phyloP scores from a whole-genome alignment of 208 protist genomes.

The Leptomonas pyrrhocoris region DNA sequence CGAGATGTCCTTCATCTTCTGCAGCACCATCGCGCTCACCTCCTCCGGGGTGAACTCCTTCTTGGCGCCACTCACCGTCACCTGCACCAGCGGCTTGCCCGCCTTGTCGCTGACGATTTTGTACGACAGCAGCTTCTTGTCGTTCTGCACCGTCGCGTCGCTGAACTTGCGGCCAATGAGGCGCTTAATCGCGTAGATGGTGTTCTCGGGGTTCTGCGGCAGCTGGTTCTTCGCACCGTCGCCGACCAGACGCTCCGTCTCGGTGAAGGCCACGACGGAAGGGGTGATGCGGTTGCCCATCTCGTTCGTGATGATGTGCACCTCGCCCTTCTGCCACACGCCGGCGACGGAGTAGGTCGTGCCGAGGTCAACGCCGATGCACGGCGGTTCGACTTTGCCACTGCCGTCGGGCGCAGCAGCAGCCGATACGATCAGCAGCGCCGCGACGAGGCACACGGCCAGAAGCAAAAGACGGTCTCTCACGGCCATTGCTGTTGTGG shows the following conservation, averaged over 20 bases:
- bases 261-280: conserved; percentile 96
- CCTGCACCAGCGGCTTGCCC: conserved; percentile 82
- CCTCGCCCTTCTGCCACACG: conserved; percentile 95
- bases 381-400: conserved; percentile 85
- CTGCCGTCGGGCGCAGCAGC: conserved; percentile 55
- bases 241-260: conserved; percentile 91
- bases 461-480: conserved; percentile 15
- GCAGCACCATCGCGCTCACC: conserved; percentile 89
- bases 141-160: conserved; percentile 92
- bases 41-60: conserved; percentile 90
- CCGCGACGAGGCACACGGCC: conserved; percentile 31
- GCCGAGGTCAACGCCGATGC: conserved; percentile 94
- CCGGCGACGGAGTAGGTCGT: conserved; percentile 98
- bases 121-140: conserved; percentile 95
- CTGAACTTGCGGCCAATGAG: conserved; percentile 93
- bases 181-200: conserved; percentile 92
- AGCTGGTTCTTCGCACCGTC: conserved; percentile 92
- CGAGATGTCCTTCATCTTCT: conserved; percentile 94
- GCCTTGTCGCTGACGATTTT: conserved; percentile 82
- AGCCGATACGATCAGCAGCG: conserved; percentile 30
- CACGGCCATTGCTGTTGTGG: conserved; percentile 10
- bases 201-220: conserved; percentile 92
- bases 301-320: conserved; percentile 92
- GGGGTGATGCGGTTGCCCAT: conserved; percentile 95
- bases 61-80: conserved; percentile 65